Base-by-base conservation (phyloP, 352 stramenopile genomes). In the Phytophthora pinifolia region DNA sequence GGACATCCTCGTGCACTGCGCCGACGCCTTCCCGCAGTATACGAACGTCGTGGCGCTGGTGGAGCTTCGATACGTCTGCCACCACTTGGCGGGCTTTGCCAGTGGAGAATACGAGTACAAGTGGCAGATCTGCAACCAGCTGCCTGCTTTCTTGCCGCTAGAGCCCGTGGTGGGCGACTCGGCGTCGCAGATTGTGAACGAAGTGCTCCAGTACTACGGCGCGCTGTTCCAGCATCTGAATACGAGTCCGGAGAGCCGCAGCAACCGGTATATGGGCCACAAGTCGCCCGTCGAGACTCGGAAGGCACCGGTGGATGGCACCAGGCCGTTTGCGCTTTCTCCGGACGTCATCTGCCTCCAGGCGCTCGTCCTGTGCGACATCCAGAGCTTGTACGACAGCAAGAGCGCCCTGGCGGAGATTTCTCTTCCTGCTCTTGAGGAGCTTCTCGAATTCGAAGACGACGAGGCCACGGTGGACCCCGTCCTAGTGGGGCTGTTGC, bases 31-130 rank as follows among this genome's bases (percentile, higher is more conserved):
- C 32, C 83, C 85, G 14, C 66, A 72, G 32, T 86, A 85, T 51
- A 73, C 65, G 6, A 69, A 88, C 41, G 64, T 89, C 14, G 59
- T 90, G 4, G 77, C 79, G 20, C 58, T 95, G 6, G 76, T 93
- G 36, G 85, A 95, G 52, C 70, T 92, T 3, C 79, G 85, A 9
- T 95, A 89, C 29, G 85, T 92, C 3, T 88, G 77, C 31, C 85
- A 95, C 38, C 83, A 95, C 30, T 69, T 92, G 41, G 72, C 82
- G 6, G 72, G 75, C 2, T 88, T 90, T 45, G 67, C 76, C 7
- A 79, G 65, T n/a, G 63, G 61, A 12, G 60, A 70, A 37, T 79
- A 85, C 34, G 63, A 67, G 44, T 92, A 93, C 63, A 70, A 72
- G 17, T 95, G 85, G 85, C 81, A 91, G 47, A 64, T 92, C 14